Conservation (phyloP, 805 yeast species). For the Metschnikowia similis region DNA sequence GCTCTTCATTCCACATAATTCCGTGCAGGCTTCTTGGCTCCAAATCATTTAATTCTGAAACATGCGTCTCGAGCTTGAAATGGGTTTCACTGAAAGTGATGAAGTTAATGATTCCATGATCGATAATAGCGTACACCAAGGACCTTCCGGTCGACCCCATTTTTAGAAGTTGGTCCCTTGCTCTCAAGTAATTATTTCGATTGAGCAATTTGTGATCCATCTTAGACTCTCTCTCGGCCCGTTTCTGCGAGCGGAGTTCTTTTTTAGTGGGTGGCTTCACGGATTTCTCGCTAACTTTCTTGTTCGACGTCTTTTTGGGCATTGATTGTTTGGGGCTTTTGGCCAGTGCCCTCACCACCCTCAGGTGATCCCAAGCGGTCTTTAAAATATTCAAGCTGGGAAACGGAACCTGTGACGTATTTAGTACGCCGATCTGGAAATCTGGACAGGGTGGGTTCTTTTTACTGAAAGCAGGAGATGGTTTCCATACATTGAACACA, state of each 20-base stretch:
- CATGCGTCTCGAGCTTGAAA: constrained; percentile 30
- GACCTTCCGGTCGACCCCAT: constrained; percentile 45
- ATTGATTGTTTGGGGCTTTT: background rate
- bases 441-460: constrained; percentile 69
- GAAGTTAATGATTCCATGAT: constrained; percentile 71
- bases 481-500: constrained; percentile 79
- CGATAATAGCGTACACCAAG: constrained; percentile 65
- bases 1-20: constrained; percentile 14
- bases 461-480: constrained; percentile 65
- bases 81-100: constrained; percentile 49
- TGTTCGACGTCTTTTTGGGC: background rate
- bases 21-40: constrained; percentile 12
- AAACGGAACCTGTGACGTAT: constrained; percentile 39
- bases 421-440: constrained; percentile 61
- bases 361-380: constrained; percentile 19
- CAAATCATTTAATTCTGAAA: constrained; percentile 7
- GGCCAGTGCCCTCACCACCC: background rate
- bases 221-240: constrained; percentile 25
- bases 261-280: constrained; percentile 19
- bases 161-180: constrained; percentile 42
- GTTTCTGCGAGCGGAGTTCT: constrained; percentile 22
- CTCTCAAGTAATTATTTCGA: constrained; percentile 25
- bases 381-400: constrained; percentile 46
- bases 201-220: constrained; percentile 21
- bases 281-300: background rate